These are phyloP conservation scores for Lentinula edodes DNA, from an alignment of 768 basidiomycete species.

Conservation along the genomic window DNA sequence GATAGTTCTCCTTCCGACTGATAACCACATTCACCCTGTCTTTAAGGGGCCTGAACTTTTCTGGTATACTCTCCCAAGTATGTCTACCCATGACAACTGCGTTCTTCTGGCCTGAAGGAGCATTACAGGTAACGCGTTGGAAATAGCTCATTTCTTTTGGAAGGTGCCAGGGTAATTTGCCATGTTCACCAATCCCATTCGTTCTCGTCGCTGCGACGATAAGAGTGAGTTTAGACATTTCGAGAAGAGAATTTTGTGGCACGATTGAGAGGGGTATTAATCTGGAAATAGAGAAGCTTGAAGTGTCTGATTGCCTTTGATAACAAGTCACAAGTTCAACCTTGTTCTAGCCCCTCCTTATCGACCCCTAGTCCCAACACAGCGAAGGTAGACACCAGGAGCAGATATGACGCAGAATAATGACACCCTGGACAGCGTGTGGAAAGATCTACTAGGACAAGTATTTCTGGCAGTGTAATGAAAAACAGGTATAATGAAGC, in stretches of 20 bases:
- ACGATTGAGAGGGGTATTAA: not conserved
- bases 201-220: constrained; percentile 87
- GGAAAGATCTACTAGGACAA: not conserved
- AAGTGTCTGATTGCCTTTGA: not conserved
- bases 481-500: not conserved
- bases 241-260: not conserved
- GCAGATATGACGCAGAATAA: not conserved
- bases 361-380: not conserved
- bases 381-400: not conserved
- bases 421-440: not conserved
- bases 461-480: not conserved
- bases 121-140: constrained; percentile 64
- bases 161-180: constrained; percentile 82
- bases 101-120: constrained; percentile 55
- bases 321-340: not conserved
- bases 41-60: constrained; percentile 73
- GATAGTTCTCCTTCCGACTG: constrained; percentile 32
- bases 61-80: constrained; percentile 96
- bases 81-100: constrained; percentile 92
- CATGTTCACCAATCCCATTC: constrained; percentile 83
- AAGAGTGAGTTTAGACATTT: constrained; percentile 75
- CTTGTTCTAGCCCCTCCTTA: not conserved
- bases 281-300: not conserved
- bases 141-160: constrained; percentile 92
- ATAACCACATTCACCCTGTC: constrained; percentile 76